Base-by-base conservation (phyloP, 208 protist genomes). In the Entamoeba moshkovskii region DNA sequence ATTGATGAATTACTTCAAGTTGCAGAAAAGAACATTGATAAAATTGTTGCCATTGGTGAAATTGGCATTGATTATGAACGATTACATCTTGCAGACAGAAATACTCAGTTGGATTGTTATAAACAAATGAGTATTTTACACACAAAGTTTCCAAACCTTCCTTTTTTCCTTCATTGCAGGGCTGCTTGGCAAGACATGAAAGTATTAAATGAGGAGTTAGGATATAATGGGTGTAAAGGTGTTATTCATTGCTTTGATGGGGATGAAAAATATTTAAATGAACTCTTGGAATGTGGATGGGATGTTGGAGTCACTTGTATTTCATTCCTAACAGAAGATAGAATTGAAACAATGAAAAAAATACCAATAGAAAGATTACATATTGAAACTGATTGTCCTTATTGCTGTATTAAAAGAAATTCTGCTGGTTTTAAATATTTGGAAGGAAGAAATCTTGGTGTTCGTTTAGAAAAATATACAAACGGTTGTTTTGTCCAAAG, bases 231-330 rank as follows among this genome's bases (percentile, higher is more conserved):
- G 73, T 96, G 42, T 45, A 85, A 92, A 47, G 97, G 97, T 38
- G 98, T 98, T 18, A 97, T 98, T 47, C 98, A 99, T 95, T 98
- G 97, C 59, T 99, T 98, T 95, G 98, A 97, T 11, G 98, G 97
- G 22, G 97, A 96, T n/a, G 18, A 46, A 6, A 95, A 96, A 49
- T 97, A 98, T 52, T 92, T 98, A 15, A 94, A 97, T 8, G 93
- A 93, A 52, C 95, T 98, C 46, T 92, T 99, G 0, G 96, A 96
- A 8, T 93, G 97, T 15, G 96, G 95, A 92, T 94, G 98, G 25
- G 98, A 96, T 94, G 98, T 99, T 96, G 98, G 98, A 38, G 15
- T 95, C 0, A 94, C 98, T 94, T 97, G 98, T 0, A 98, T 97
- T 93, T 98, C 97, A n/a, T 95, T 98, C 11, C 98, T 98, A 95